Evolutionary conservation across 129 eudicot genomes (phyloP).

Genomic region (carrot (Daucus carota)): DH1_v3.0 NC_030388.2:21159001-21159500

Average conservation of each 20-base stretch:
- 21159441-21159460: not conserved
- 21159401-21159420: not conserved
- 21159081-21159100: slow-evolving; percentile 94
- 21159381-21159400: slow-evolving; percentile 16
- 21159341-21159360: slow-evolving; percentile 81
- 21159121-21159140: slow-evolving; percentile 68
- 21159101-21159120: slow-evolving; percentile 97
- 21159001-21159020: slow-evolving; percentile 25
- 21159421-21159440: not conserved
- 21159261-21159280: not conserved
- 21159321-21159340: slow-evolving; percentile 88
- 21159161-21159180: slow-evolving; percentile 96
- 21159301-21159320: slow-evolving; percentile 96
- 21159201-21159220: not conserved
- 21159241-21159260: not conserved
- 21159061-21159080: slow-evolving; percentile 93
- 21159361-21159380: slow-evolving; percentile 54
- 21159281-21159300: slow-evolving; percentile 17
- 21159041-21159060: slow-evolving; percentile 88
- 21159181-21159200: not conserved
- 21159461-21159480: not conserved
- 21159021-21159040: slow-evolving; percentile 91
- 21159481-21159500: not conserved
- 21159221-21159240: not conserved
- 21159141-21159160: slow-evolving; percentile 98